Evolutionary conservation across 805 yeast species (phyloP).

Genomic region (Candida ponderosae): DNA sequence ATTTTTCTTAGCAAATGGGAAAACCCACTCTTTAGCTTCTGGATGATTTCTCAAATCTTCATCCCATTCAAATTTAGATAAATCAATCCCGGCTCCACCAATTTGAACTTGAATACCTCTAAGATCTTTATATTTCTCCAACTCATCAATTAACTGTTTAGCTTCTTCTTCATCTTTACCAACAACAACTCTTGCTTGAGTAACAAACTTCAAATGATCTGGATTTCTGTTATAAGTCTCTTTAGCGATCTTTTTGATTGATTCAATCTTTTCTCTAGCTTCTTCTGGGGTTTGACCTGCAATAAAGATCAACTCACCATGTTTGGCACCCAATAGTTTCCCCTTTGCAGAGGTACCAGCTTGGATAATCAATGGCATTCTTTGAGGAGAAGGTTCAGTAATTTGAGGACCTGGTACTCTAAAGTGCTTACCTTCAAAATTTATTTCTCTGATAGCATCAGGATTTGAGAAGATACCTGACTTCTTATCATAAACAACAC

Average conservation of each 20-base stretch:
- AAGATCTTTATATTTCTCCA: slow-evolving; percentile 21
- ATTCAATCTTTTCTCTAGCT: slow-evolving; percentile 13
- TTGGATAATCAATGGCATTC: slow-evolving; percentile 30
- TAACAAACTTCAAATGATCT: slow-evolving; percentile 26
- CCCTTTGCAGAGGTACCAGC: slow-evolving; percentile 32
- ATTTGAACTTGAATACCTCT: slow-evolving; percentile 33
- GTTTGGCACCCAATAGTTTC: slow-evolving; percentile 27
- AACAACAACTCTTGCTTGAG: slow-evolving; percentile 23
- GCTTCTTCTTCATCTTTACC: slow-evolving; percentile 31
- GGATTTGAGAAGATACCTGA: slow-evolving; percentile 27
- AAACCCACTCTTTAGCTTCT: slow-evolving; percentile 18
- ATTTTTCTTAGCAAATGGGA: slow-evolving; percentile 17
- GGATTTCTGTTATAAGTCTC: slow-evolving; percentile 25
- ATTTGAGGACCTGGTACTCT: slow-evolving; percentile 29
- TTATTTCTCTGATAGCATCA: slow-evolving; percentile 25
- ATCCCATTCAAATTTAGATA: slow-evolving; percentile 23
- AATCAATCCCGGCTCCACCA: slow-evolving; percentile 32
- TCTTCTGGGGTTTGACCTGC: slow-evolving; percentile 22
- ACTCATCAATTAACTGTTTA: slow-evolving; percentile 21
- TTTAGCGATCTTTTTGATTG: slow-evolving; percentile 22
- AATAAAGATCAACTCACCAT: slow-evolving; percentile 30
- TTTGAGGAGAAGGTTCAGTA: slow-evolving; percentile 30
- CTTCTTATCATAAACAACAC: slow-evolving; percentile 9
- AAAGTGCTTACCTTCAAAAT: slow-evolving; percentile 27
- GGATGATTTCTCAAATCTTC: slow-evolving; percentile 23